Evolutionary conservation across 352 stramenopile genomes (phyloP).

Genomic region (Globisporangium camurandrum): DNA sequence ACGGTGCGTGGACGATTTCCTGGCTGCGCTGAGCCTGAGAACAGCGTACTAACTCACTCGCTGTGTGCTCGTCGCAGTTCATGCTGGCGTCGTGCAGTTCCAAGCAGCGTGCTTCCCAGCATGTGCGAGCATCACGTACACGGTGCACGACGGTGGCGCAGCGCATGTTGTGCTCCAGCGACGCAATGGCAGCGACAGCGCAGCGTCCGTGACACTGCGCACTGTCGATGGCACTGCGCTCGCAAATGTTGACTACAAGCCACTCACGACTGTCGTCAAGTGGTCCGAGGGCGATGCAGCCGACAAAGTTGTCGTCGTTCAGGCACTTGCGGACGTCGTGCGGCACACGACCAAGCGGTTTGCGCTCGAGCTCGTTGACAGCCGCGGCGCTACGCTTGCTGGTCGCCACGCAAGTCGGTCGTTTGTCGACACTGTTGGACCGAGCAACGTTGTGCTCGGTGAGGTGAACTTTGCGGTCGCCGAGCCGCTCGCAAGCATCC

Average conservation of each 20-base stretch:
- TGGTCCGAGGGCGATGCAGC: conserved; percentile 49
- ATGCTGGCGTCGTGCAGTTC: conserved; percentile 46
- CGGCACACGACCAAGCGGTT: conserved; percentile 26
- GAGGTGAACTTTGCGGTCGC: conserved; percentile 48
- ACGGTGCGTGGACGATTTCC: conserved; percentile 19
- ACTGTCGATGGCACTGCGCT: conserved; percentile 40
- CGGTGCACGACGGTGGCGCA: conserved; percentile 32
- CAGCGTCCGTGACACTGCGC: conserved; percentile 28
- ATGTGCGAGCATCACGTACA: conserved; percentile 42
- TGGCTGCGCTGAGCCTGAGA: too few species aligned
- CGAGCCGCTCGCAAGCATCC: conserved; percentile 21
- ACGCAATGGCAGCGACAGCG: conserved; percentile 39
- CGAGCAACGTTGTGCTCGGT: conserved; percentile 25
- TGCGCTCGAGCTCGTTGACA: conserved; percentile 25
- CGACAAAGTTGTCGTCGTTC: conserved; percentile 42
- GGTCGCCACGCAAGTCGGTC: conserved; percentile 22
- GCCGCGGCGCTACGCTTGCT: conserved; percentile 16
- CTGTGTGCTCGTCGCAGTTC: conserved; percentile 8
- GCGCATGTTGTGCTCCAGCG: conserved; percentile 47
- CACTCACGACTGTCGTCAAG: conserved; percentile 20
- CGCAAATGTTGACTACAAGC: conserved; percentile 40
- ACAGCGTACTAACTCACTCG: background rate
- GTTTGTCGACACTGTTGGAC: conserved; percentile 35
- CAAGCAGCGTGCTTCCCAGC: conserved; percentile 58
- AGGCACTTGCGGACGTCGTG: conserved; percentile 24